Evolutionary conservation across 1,284 basidiomycete genomes (phyloP).

Genomic region (Apiotrichum laibachii): DNA sequence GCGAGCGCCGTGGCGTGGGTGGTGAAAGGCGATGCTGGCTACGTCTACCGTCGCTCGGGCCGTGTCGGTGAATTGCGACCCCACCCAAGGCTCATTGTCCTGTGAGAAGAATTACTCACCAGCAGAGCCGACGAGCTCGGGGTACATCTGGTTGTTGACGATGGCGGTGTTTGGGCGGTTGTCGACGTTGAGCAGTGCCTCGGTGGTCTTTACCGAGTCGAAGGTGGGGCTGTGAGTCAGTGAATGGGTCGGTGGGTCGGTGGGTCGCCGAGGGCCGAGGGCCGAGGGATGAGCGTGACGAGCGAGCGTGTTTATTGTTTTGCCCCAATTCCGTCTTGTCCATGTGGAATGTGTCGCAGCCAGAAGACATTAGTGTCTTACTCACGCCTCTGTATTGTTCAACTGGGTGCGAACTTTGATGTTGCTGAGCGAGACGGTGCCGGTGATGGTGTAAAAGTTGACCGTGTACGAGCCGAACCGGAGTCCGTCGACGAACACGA

Average conservation of each 20-base stretch:
- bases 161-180: background rate
- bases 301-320: no score
- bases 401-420: slow-evolving; percentile 1
- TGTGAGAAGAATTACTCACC: background rate
- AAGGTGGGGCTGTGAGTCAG: background rate
- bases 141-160: background rate
- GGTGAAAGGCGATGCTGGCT: no score
- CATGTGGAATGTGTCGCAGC: no score
- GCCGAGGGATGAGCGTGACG: no score
- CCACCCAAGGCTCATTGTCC: no score
- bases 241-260: no score
- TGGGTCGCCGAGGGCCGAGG: no score
- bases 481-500: slow-evolving; percentile 1
- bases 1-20: no score
- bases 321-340: no score
- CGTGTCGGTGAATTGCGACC: no score
- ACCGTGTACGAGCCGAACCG: slow-evolving; percentile 1
- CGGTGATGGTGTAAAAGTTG: background rate
- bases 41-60: no score
- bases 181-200: background rate
- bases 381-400: slow-evolving; percentile 3
- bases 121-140: background rate
- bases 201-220: background rate
- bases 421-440: background rate
- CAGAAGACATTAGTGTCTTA: no score